A percentile compares a stretch with the other conserved stretches of the same genome.
phyloP scores from a whole-genome alignment of 148 eudicot species.

The Fagopyrum esculentum region DNA sequence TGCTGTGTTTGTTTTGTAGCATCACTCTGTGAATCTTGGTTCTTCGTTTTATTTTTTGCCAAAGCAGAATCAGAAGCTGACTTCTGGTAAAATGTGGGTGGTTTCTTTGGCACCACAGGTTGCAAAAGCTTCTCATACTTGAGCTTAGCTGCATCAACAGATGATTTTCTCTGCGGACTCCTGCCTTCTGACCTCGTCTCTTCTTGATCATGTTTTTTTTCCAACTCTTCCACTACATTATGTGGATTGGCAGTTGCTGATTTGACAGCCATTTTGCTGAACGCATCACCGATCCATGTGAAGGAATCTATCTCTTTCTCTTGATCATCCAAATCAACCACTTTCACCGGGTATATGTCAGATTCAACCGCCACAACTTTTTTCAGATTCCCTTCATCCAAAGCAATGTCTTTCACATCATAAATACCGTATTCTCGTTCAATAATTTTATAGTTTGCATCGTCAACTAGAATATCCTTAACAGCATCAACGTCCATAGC shows the following conservation, averaged over 20 bases:
- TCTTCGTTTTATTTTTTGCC: constrained; percentile 36
- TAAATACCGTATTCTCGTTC: constrained; percentile 1
- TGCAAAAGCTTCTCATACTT: constrained; percentile 42
- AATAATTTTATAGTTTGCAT: constrained; percentile 18
- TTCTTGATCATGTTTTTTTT: constrained; percentile 30
- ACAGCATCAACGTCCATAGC: constrained; percentile 25
- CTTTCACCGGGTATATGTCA: constrained; percentile 25
- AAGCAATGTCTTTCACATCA: constrained; percentile 30
- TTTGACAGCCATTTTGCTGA: constrained; percentile 25
- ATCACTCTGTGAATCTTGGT: constrained; percentile 40
- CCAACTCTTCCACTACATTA: constrained; percentile 27
- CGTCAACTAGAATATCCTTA: constrained; percentile 41
- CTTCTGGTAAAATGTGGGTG: constrained; percentile 44
- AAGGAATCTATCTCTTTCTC: constrained; percentile 25
- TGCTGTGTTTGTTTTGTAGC: constrained; percentile 36
- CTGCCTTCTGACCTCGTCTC: constrained; percentile 43
- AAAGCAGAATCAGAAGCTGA: constrained; percentile 46
- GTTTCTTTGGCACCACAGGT: constrained; percentile 36
- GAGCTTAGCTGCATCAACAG: constrained; percentile 32
- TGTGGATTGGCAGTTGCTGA: constrained; percentile 16
- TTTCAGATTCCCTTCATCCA: constrained; percentile 24
- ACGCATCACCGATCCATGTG: constrained; percentile 21
- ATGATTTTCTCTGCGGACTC: constrained; percentile 34
- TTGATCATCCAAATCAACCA: constrained; percentile 22
- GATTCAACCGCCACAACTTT: constrained; percentile 10